A percentile compares a stretch with the other conserved stretches of the same genome.
Evolutionary conservation across 192 early-diverging fungal species (phyloP).

Genomic region (Coemansia sp.): DNA sequence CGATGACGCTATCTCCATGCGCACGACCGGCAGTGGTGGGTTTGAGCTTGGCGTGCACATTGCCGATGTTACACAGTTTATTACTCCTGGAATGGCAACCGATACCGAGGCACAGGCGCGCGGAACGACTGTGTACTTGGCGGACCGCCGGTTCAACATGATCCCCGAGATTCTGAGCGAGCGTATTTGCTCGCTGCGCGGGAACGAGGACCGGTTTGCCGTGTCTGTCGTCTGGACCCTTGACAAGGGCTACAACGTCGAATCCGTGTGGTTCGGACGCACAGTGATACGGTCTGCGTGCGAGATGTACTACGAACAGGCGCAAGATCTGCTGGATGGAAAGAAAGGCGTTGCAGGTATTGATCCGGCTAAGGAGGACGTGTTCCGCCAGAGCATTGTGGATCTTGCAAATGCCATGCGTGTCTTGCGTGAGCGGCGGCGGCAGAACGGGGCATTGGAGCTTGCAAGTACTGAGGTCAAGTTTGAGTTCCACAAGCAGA

Average conservation of each 20-base stretch:
- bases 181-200: conserved; percentile 69
- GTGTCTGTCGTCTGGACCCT: conserved; percentile 75
- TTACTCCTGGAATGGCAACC: conserved; percentile 62
- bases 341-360: conserved; percentile 45
- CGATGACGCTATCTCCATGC: conserved; percentile 76
- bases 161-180: conserved; percentile 74
- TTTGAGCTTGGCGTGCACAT: conserved; percentile 79
- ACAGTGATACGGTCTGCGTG: conserved; percentile 72
- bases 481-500: conserved; percentile 65
- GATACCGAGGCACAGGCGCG: conserved; percentile 73
- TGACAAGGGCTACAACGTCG: conserved; percentile 57
- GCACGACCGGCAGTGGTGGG: conserved; percentile 48
- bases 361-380: conserved; percentile 41
- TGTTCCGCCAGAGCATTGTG: conserved; percentile 48
- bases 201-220: conserved; percentile 68
- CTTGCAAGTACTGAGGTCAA: conserved; percentile 75
- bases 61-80: conserved; percentile 75
- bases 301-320: conserved; percentile 79
- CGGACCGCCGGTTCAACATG: conserved; percentile 84
- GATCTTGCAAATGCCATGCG: conserved; percentile 60
- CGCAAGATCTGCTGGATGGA: conserved; percentile 70
- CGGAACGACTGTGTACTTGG: conserved; percentile 77
- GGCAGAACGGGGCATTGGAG: conserved; percentile 66
- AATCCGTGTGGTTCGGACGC: conserved; percentile 70
- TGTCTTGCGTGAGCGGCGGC: conserved; percentile 59